These are phyloP conservation scores for Ilex asprella DNA, from an alignment of 257 asterid genomes.

Conservation along the genomic window DNA sequence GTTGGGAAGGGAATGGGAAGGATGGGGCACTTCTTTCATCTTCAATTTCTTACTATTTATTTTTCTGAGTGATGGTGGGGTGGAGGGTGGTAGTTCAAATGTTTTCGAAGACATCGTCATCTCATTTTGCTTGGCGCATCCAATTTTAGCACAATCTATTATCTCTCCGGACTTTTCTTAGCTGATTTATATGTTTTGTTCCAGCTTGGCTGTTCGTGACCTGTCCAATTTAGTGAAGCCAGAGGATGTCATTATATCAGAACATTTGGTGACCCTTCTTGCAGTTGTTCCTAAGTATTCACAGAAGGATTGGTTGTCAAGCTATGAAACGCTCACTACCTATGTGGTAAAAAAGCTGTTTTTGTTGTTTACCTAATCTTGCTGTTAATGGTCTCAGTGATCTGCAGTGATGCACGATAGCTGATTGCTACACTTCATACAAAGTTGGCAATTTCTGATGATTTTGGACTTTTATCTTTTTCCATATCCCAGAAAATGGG, in stretches of 20 bases:
- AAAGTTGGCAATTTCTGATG: background rate
- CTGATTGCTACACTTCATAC: too few species aligned
- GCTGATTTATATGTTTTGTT: conserved; percentile 11
- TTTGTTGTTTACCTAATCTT: conserved; percentile 5
- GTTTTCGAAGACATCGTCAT: too few species aligned
- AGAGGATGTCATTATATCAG: conserved; percentile 58
- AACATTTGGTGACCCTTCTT: conserved; percentile 75
- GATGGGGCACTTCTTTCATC: too few species aligned
- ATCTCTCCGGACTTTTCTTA: too few species aligned
- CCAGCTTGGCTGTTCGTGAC: conserved; percentile 91
- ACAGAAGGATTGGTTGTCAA: conserved; percentile 87
- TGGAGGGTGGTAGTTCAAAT: too few species aligned
- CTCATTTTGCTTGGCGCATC: too few species aligned
- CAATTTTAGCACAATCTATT: too few species aligned
- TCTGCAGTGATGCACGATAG: background rate
- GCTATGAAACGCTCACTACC: conserved; percentile 76
- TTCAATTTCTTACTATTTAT: too few species aligned
- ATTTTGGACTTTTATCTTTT: background rate
- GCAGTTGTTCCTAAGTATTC: conserved; percentile 78
- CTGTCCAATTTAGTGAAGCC: conserved; percentile 82
- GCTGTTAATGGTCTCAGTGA: background rate
- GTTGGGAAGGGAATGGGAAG: too few species aligned
- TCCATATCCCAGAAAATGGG: background rate
- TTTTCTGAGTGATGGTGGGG: too few species aligned
- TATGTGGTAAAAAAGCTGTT: conserved; percentile 55